Conservation (phyloP, 768 basidiomycete genomes). For the Imleria badia region DNA sequence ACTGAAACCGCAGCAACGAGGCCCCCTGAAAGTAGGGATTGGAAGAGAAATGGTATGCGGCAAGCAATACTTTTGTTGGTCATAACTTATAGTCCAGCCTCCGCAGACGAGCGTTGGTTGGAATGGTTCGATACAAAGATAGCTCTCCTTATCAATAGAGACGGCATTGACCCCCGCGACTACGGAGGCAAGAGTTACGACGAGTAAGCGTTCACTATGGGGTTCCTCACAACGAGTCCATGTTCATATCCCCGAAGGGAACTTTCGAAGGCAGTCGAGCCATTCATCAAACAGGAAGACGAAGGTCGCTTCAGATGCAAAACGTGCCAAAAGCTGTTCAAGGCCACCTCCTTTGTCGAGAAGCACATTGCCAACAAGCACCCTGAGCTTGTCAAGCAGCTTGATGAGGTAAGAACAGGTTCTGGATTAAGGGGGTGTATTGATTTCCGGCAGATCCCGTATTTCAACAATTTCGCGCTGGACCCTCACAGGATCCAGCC, state of each 20-base stretch:
- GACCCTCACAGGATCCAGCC: conserved; percentile 93
- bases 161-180: conserved; percentile 79
- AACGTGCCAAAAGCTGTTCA: conserved; percentile 96
- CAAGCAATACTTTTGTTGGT: not conserved
- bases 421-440: conserved; percentile 8
- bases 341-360: conserved; percentile 94
- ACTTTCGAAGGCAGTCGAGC: conserved; percentile 73
- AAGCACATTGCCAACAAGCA: conserved; percentile 98
- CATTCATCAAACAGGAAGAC: conserved; percentile 90
- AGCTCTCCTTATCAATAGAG: conserved; percentile 73
- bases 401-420: conserved; percentile 71
- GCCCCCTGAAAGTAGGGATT: conserved; percentile 47
- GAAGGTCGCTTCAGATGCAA: conserved; percentile 97
- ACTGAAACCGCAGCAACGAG: conserved; percentile 27
- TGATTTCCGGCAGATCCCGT: conserved; percentile 59
- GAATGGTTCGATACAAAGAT: conserved; percentile 88
- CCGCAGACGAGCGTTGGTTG: conserved; percentile 81
- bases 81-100: conserved; percentile 9
- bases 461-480: conserved; percentile 94
- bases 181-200: conserved; percentile 90
- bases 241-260: conserved; percentile 52
- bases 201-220: conserved; percentile 58
- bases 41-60: conserved; percentile 66
- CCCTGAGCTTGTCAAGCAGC: conserved; percentile 73
- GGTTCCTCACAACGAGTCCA: conserved; percentile 9